Conservation (phyloP, 352 stramenopile genomes). For the Pythium sp. region DNA sequence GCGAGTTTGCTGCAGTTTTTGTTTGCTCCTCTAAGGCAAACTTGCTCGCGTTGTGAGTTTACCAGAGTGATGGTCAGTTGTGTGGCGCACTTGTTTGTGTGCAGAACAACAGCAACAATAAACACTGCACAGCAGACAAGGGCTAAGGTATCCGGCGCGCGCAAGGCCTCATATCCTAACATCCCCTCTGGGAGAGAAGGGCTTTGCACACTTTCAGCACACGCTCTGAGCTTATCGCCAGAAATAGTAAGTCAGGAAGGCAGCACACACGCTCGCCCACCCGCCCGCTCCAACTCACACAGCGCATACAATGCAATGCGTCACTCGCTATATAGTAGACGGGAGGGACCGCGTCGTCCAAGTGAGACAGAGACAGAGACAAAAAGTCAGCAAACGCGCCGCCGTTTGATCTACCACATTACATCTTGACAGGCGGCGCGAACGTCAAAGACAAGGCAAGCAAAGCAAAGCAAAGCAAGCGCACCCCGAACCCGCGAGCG, state of each 20-base stretch:
- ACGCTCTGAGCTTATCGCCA: conserved; percentile 18
- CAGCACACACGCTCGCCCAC: background rate
- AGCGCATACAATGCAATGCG: background rate
- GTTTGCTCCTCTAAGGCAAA: background rate
- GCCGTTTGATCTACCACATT: background rate
- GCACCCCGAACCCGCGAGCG: background rate
- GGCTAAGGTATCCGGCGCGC: background rate
- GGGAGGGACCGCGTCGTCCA: background rate
- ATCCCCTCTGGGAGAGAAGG: conserved; percentile 2
- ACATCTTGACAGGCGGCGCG: background rate
- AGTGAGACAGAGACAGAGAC: background rate
- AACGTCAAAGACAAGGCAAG: background rate
- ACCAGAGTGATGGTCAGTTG: background rate
- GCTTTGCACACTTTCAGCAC: background rate
- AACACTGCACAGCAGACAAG: background rate
- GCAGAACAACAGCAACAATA: background rate
- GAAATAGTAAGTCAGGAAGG: background rate
- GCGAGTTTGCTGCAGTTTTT: background rate
- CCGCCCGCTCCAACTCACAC: background rate
- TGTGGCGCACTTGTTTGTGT: background rate
- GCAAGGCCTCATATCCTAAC: background rate
- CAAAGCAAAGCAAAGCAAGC: background rate
- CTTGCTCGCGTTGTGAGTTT: background rate
- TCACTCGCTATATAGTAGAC: background rate
- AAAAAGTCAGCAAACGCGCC: background rate